Percentiles rank a stretch among this genome's conserved stretches.
phyloP scores from a whole-genome alignment of 176 grass and related monocot genomes.

The Aegilops sharonensis region DNA sequence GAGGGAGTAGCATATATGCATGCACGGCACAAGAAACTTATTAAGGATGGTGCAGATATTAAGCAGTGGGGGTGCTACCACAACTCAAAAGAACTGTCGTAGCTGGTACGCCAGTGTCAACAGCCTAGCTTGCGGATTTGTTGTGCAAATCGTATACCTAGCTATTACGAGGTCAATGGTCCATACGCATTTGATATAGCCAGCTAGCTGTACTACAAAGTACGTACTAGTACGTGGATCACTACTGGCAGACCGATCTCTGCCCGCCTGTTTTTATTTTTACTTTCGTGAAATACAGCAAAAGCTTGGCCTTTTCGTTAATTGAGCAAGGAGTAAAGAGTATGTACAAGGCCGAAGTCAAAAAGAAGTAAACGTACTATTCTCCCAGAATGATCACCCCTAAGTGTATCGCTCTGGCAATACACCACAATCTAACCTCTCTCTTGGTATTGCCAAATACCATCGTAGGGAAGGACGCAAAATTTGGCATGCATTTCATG shows the following conservation, averaged over 20 bases:
- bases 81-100: constrained; percentile 43
- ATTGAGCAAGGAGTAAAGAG: no score
- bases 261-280: no score
- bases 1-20: no score
- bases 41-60: neutral
- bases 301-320: no score
- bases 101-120: constrained; percentile 35
- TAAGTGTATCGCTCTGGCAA: no score
- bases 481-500: constrained; percentile 7
- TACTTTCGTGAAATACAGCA: no score
- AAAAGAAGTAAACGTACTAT: no score
- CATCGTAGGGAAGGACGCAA: no score
- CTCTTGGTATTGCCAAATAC: no score
- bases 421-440: no score
- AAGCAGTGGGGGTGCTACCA: constrained; percentile 31
- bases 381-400: no score
- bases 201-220: neutral
- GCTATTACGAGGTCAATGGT: constrained; percentile 40
- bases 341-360: no score
- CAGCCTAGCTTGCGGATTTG: constrained; percentile 36
- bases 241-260: neutral
- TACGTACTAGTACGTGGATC: neutral
- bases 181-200: constrained; percentile 8
- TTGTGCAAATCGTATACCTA: constrained; percentile 31
- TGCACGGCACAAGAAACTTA: neutral